Base-by-base conservation (phyloP, 2,329 filamentous ascomycete genomes). In the Gnomoniopsis sp. region DNA sequence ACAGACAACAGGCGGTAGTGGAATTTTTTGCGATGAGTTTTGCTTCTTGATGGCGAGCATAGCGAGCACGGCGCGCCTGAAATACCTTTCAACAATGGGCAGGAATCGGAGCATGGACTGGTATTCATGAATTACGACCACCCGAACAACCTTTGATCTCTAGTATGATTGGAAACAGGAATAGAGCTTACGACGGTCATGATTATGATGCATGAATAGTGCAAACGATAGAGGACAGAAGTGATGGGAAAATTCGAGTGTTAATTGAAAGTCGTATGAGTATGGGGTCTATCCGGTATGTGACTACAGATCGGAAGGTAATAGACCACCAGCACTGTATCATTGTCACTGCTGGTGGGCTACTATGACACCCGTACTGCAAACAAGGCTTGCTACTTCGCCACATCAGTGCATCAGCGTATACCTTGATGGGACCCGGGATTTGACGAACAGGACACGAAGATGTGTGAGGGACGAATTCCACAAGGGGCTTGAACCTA, bases 151-250 rank as follows among this genome's bases (percentile, higher is more conserved):
- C 26, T 8, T 30, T 30, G 4, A 30, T 30, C 8, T 4, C 26
- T 30, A 30, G 26, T 30, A 8, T 30, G 26, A 8, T 30, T 30
- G 4, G 26, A 8, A 22, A 21, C 38, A 21, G 11, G n/a, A 34
- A 21, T 8, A 12, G 15, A 46, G 23, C n/a, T 46, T 33, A 53
- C n/a, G 51, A 53, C n/a, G 26, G 26, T 17, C 8, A 53, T 22
- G 51, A 33, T 46, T 53, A 53, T 17, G 51, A 53, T 46, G 51
- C 51, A 53, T 53, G 38, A 17, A 46, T 44, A 53, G 10, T 23
- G n/a, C 22, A 26, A 10, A 26, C 34, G 17, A 41, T 14, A 53
- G 6, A 8, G 1, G 10, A 26, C 11, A 44, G 41, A 14, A 41
- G 36, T 4, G 36, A 15, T 15, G 36, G 17, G 17, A 11, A 41